Percentiles rank a stretch among this genome's conserved stretches.
phyloP scores from a whole-genome alignment of 768 basidiomycete genomes.

The Cystofilobasidium bisporidii region DNA sequence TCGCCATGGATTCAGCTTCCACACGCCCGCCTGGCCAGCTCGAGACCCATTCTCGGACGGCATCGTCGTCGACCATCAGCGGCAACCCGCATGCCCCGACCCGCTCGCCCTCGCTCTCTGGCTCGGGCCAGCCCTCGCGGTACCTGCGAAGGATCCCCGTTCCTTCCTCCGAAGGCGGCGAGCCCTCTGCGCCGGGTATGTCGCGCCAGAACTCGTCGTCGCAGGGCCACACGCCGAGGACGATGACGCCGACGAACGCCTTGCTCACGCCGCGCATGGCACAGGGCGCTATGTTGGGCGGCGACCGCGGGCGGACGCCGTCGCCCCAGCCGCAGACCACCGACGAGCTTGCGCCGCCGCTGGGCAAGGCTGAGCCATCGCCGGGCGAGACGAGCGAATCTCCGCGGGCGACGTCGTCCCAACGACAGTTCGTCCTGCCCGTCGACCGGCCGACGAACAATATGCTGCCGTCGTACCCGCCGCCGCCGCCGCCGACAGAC shows the following conservation, averaged over 20 bases:
- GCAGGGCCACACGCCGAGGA: no score
- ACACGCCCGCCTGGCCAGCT: no score
- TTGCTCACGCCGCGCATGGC: background rate
- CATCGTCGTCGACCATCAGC: background rate
- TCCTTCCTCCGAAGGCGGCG: background rate
- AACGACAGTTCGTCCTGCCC: background rate
- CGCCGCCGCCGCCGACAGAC: background rate
- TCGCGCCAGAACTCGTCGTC: background rate
- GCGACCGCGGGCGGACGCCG: no score
- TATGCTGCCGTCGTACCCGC: slow-evolving; percentile 16
- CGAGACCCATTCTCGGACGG: slow-evolving; percentile 1
- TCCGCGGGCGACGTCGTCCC: background rate
- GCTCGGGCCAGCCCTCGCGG: background rate
- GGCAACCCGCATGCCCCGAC: background rate
- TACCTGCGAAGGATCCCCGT: background rate
- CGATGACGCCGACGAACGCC: background rate
- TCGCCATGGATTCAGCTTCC: no score
- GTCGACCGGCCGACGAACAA: background rate
- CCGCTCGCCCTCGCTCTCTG: background rate
- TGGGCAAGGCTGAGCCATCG: no score
- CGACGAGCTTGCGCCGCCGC: background rate
- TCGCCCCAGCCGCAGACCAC: background rate
- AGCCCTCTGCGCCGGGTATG: background rate
- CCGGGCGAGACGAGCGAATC: background rate
- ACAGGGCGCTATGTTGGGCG: background rate